phyloP scores from a whole-genome alignment of 495 filamentous ascomycete species.

The Viridothelium virens region DNA sequence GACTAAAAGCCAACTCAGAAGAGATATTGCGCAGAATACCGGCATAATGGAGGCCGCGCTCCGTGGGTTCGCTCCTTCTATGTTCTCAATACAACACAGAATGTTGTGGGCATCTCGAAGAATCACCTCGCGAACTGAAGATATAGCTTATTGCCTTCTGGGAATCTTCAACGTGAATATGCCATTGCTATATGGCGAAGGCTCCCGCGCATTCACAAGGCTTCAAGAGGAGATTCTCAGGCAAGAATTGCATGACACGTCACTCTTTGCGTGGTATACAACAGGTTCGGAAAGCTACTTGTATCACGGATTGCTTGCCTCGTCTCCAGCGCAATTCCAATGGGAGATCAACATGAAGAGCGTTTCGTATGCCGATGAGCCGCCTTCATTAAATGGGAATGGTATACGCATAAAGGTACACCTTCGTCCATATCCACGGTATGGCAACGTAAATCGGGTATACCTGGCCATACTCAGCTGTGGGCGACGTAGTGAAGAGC shows the following conservation, averaged over 20 bases:
- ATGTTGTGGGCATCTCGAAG: constrained; percentile 21
- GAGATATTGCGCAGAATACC: background rate
- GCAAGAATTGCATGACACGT: background rate
- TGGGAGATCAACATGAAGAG: no score
- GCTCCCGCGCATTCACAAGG: constrained; percentile 17
- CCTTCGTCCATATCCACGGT: background rate
- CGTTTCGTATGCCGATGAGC: no score
- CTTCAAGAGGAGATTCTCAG: constrained; percentile 21
- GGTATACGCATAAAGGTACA: background rate
- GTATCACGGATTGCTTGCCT: background rate
- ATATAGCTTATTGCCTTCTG: constrained; percentile 23
- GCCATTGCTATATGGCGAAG: constrained; percentile 25
- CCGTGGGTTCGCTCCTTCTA: background rate
- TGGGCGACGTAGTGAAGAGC: no score
- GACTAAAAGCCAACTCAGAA: background rate
- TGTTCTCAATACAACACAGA: constrained; percentile 10
- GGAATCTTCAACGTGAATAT: constrained; percentile 24
- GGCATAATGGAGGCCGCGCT: background rate
- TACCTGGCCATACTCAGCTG: no score
- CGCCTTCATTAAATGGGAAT: background rate
- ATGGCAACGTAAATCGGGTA: no score
- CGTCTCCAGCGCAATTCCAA: background rate
- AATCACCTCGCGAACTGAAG: constrained; percentile 17
- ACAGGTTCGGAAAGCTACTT: background rate
- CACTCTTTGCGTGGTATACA: background rate